Base-by-base conservation (phyloP, 2,329 filamentous ascomycete genomes). In the Fusarium sp. region DNA sequence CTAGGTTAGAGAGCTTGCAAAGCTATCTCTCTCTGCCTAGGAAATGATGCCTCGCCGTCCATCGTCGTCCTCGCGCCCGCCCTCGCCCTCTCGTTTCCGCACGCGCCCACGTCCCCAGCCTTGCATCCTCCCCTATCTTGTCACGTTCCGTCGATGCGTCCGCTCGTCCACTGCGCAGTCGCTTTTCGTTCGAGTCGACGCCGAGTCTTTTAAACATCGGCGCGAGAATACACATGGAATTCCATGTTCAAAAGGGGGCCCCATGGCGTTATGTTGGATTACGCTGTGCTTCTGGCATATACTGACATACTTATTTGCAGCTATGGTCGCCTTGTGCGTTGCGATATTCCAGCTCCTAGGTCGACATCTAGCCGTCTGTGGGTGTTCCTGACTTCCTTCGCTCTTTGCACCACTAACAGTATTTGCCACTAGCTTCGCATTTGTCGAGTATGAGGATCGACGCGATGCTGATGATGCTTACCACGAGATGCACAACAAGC, bases 401-500 rank as follows among this genome's bases (percentile, higher is more conserved):
- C 18, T 39, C 2, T 29, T 20, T 29, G 29, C 24, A 35, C 33
- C 29, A 39, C 76, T 79, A 9, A 79, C 69, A 43, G 60, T 8
- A 16, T 24, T 35, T 10, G n/a, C 13, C 27, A 29, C 45, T 29
- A 92, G 97, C 78, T 99, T 99, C 84, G 97, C 97, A 41, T 99
- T 99, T 84, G 97, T 99, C 76, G 97, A 99, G 86, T 99, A 99
- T 85, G 97, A 99, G 88, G 97, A 95, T 84, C 94, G 96, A 80
- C 95, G 97, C 79, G 97, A 99, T 88, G 95, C 97, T 75, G 97
- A 99, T 84, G 97, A 99, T 86, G 97, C 97, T 57, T 99, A 99
- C 83, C 95, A 99, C 84, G 97, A 99, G 87, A 99, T 99, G 97
- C 97, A 99, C 83, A 98, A 98, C 88, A 98, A 98, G 91, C 95